These are phyloP conservation scores for Passiflora organensis DNA, from an alignment of 345 rosid species.

Conservation along the genomic window DNA sequence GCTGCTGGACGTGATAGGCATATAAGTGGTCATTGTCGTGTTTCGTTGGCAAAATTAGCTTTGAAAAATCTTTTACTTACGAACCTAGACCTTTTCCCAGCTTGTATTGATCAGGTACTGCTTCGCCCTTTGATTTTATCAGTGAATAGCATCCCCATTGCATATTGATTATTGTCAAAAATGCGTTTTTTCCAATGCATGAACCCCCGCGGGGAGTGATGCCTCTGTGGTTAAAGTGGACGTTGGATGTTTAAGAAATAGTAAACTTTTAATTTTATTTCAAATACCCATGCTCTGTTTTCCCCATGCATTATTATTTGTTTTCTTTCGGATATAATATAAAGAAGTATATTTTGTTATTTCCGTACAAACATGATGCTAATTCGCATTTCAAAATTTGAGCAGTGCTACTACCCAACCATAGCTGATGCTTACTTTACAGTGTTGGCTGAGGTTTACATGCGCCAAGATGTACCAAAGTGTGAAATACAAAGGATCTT, in stretches of 20 bases:
- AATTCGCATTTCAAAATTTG: slow-evolving; percentile 6
- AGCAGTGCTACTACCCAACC: slow-evolving; percentile 91
- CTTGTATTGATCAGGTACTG: slow-evolving; percentile 95
- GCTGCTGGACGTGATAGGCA: slow-evolving; percentile 78
- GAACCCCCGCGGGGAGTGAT: no score
- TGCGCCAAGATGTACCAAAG: slow-evolving; percentile 96
- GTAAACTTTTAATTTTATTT: no score
- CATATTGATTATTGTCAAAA: no score
- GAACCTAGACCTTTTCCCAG: slow-evolving; percentile 92
- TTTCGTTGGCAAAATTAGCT: slow-evolving; percentile 88
- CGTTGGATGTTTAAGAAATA: no score
- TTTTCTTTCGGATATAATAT: no score
- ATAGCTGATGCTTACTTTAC: slow-evolving; percentile 98
- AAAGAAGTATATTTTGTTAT: background rate
- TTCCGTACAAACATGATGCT: background rate
- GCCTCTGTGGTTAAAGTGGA: no score
- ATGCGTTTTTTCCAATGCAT: no score
- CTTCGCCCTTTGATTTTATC: slow-evolving; percentile 14
- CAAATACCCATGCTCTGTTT: no score
- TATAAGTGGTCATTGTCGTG: slow-evolving; percentile 85
- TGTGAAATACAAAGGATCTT: slow-evolving; percentile 94
- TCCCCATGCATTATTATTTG: no score
- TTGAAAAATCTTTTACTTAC: slow-evolving; percentile 92
- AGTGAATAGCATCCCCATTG: no score
- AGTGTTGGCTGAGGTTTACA: slow-evolving; percentile 96